Conservation (phyloP, 2,329 filamentous ascomycete genomes). For the Tolypocladium inflatum region DNA sequence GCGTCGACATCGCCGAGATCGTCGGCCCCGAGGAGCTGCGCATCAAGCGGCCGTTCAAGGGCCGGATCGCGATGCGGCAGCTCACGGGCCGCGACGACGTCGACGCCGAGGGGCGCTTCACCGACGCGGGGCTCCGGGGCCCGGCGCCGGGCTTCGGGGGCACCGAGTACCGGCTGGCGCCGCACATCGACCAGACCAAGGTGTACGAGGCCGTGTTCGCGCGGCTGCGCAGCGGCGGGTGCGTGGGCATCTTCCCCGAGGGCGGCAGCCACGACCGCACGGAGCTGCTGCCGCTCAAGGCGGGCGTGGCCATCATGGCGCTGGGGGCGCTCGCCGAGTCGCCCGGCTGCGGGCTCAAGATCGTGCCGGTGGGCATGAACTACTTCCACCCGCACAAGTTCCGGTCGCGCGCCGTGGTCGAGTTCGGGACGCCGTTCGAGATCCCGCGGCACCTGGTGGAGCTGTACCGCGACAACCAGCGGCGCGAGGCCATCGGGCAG, state of each 20-base stretch:
- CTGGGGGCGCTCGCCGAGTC: constrained; percentile 79
- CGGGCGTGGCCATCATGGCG: constrained; percentile 96
- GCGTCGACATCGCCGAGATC: constrained; percentile 76
- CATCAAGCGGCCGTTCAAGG: constrained; percentile 80
- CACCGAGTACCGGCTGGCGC: constrained; percentile 76
- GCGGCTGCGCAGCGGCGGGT: constrained; percentile 71
- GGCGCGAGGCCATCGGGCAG: constrained; percentile 77
- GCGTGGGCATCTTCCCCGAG: constrained; percentile 94
- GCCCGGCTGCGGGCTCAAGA: constrained; percentile 81
- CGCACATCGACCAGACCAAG: constrained; percentile 86
- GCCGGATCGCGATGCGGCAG: constrained; percentile 64
- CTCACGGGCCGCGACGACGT: constrained; percentile 73
- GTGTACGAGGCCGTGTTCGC: constrained; percentile 92
- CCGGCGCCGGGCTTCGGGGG: constrained; percentile 58
- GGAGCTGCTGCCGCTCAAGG: constrained; percentile 85
- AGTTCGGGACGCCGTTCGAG: constrained; percentile 86
- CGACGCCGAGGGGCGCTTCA: constrained; percentile 54
- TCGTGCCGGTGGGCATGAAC: constrained; percentile 97
- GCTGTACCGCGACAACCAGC: constrained; percentile 73
- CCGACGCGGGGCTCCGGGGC: constrained; percentile 43
- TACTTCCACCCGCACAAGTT: constrained; percentile 99
- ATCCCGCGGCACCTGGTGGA: constrained; percentile 74
- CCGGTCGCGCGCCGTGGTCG: constrained; percentile 86
- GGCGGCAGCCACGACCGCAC: constrained; percentile 93
- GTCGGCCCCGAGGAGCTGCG: constrained; percentile 70